Evolutionary conservation across 2,329 filamentous ascomycete species (phyloP), one percentile per base, ranked within the genome.

Genomic region (Nectriaceae sp.): DNA sequence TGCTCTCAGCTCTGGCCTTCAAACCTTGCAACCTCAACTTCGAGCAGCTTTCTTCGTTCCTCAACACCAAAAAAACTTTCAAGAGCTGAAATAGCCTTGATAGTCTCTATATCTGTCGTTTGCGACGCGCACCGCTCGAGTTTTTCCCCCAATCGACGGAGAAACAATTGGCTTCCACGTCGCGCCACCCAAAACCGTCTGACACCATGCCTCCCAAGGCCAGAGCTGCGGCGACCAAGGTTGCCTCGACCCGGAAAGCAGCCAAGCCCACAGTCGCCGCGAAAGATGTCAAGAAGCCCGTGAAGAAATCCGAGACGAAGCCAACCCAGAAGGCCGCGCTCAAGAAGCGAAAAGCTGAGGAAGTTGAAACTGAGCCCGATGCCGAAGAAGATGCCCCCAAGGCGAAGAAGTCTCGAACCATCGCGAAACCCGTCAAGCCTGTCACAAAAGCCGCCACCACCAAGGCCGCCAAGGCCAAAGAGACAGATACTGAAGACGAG

Each of bases 401-500:
- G 42, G 42, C 60, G 3, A 63, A 61, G 51, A 65, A 66, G 57
- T 50, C 63, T 4, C 60, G 57, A 42, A 62, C 60, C 35, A 38
- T 60, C 19, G 44, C 56, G 11, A 61, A 64, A 43, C 56, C 59
- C 10, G 50, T 56, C 39, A 66, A 67, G 53, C 54, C 55, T 19
- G 60, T 54, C 16, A 61, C 61, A 46, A 63, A 65, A 54, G 44
- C 52, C 50, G 56, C 55, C 19, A 49, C 56, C 29, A 48, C 52
- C 13, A 42, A 43, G 5, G 49, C 33, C 22, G 44, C 50, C 40
- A 55, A 54, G 52, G 43, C 42, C 6, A 55, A 54, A 39, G 44
- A 43, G 40, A 5, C 40, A 11, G 40, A 19, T 24, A 44, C 47
- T 38, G 86, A 89, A 65, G 81, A 77, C 43, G 52, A 53, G 39